Evolutionary conservation across 805 yeast genomes (phyloP), one percentile per base, ranked within the genome.

Genomic region (Yamadazyma sp.): DNA sequence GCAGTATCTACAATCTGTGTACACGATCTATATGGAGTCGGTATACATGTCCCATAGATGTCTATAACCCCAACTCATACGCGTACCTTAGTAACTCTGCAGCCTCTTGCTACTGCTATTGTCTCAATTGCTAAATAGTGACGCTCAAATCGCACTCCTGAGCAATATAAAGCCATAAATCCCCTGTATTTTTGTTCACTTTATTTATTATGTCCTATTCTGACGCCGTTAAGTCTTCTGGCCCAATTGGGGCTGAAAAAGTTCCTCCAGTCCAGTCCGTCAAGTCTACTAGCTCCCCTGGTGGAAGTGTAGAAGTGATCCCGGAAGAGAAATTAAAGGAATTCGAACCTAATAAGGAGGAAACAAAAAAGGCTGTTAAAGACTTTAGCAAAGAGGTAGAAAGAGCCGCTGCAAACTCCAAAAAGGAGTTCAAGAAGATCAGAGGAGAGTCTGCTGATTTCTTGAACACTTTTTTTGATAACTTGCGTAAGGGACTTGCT

Each of bases 211-310:
- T 43, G 48, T 46, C 54, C 19, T 65, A 64, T 62, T 70, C 71
- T 28, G 67, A 67, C 32, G 72, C 67, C 34, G 71, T 71, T 38
- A 65, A 64, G 32, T 52, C 67, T 22, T 53, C 68, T 8, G 69
- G 67, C 11, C 68, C 69, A 25, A 50, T 52, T 30, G 62, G 60
- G 5, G 59, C 59, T 39, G 54, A 50, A 34, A 55, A 58, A 35
- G 40, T 63, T 37, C 67, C 68, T 13, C 51, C 53, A 37, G 60
- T 62, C 4, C 47, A 57, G 9, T 40, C 48, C 29, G 50, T 55
- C 27, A 52, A 57, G 32, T 34, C 35, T 30, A 21, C 37, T 10
- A 20, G 38, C 16, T 27, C 24, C 10, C 46, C 48, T 16, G n/a
- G 37, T 6, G 47, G 47, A 10, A 26, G 21, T 20, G 32, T 44